A percentile compares a stretch with the other conserved stretches of the same genome.
phyloP scores from a whole-genome alignment of 129 eudicot genomes.

The Pittosporum tobira region DNA sequence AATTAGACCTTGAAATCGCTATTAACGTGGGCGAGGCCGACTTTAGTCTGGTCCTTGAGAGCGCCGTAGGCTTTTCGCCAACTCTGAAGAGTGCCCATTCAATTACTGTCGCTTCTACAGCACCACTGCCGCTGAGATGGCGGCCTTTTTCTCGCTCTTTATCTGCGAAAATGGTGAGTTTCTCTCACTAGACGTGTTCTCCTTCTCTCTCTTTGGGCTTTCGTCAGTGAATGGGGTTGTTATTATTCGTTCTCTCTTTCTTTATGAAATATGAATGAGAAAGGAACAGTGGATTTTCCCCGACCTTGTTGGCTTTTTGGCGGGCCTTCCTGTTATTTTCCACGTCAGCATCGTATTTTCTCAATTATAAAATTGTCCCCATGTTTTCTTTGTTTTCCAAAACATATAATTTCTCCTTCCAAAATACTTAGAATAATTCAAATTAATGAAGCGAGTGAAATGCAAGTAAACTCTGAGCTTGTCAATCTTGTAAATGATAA shows the following conservation, averaged over 20 bases:
- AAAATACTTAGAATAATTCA: too few species aligned
- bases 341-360: too few species aligned
- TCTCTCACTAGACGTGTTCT: neutral
- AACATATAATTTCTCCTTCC: too few species aligned
- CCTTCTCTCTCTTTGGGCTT: slow-evolving; percentile 5
- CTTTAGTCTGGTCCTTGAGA: slow-evolving; percentile 88
- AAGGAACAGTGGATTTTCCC: neutral
- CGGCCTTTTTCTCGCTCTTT: slow-evolving; percentile 6
- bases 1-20: slow-evolving; percentile 83
- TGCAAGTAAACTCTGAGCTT: too few species aligned
- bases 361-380: too few species aligned
- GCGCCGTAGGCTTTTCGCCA: slow-evolving; percentile 97
- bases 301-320: too few species aligned
- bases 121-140: slow-evolving; percentile 15
- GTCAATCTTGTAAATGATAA: too few species aligned
- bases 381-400: too few species aligned
- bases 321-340: too few species aligned
- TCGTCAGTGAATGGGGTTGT: neutral
- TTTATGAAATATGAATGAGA: neutral
- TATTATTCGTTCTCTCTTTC: neutral
- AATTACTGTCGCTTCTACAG: neutral
- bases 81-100: slow-evolving; percentile 72
- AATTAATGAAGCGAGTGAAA: too few species aligned
- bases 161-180: neutral
- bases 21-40: slow-evolving; percentile 95